These are phyloP conservation scores for Hemileccinum rubropunctum DNA, from an alignment of 768 basidiomycete genomes.

Conservation along the genomic window DNA sequence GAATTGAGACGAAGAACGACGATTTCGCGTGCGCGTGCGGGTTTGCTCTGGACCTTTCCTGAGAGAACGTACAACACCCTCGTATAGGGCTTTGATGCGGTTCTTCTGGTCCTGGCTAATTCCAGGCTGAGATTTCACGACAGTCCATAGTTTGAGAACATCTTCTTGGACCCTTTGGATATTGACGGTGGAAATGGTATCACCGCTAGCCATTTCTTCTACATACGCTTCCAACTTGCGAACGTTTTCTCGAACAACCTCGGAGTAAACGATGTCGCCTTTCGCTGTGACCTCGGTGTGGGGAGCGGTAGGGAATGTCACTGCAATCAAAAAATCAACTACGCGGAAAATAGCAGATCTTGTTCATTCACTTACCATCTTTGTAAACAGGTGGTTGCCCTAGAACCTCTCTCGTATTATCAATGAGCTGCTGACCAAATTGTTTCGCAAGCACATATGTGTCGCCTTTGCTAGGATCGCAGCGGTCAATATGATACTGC, in stretches of 20 bases:
- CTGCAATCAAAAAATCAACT: slow-evolving; percentile 35
- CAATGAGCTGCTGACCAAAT: slow-evolving; percentile 92
- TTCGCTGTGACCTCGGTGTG: slow-evolving; percentile 90
- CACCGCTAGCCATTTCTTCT: slow-evolving; percentile 96
- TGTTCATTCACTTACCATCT: slow-evolving; percentile 65
- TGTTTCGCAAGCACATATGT: slow-evolving; percentile 95
- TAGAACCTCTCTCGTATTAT: slow-evolving; percentile 87
- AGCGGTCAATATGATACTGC: slow-evolving; percentile 90
- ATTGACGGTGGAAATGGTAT: slow-evolving; percentile 83
- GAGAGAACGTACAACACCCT: slow-evolving; percentile 92
- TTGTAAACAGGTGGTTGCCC: slow-evolving; percentile 88
- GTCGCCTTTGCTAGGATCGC: slow-evolving; percentile 78
- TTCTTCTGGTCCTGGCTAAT: slow-evolving; percentile 97
- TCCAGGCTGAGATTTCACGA: slow-evolving; percentile 95
- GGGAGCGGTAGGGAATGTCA: slow-evolving; percentile 98
- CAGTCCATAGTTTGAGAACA: slow-evolving; percentile 93
- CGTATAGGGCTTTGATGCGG: slow-evolving; percentile 91
- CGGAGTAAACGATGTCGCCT: slow-evolving; percentile 93
- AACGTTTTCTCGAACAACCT: slow-evolving; percentile 94
- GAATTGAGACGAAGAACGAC: slow-evolving; percentile 96
- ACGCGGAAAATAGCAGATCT: neutral
- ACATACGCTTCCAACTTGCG: slow-evolving; percentile 98
- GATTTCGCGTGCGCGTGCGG: slow-evolving; percentile 57
- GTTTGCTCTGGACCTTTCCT: slow-evolving; percentile 71
- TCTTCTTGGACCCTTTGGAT: slow-evolving; percentile 98